Percentiles rank a stretch among this genome's conserved stretches.
These are phyloP conservation scores for Cyberlindnera lachancei DNA, from an alignment of 805 yeast species.

Conservation along the genomic window DNA sequence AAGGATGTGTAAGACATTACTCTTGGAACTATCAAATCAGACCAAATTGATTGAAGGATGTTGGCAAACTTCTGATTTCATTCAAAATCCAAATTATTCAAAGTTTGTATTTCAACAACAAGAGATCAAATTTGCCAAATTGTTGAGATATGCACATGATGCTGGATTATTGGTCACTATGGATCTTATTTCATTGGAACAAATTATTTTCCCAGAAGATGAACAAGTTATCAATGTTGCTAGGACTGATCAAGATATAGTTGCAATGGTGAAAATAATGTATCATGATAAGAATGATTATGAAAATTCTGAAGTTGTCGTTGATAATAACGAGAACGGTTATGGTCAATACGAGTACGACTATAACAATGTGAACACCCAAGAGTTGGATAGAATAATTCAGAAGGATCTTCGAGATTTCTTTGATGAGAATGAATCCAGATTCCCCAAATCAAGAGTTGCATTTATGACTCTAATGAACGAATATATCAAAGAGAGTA, in stretches of 20 bases:
- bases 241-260: constrained; percentile 29
- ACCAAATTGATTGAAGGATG: no score
- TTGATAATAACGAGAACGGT: background rate
- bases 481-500: constrained; percentile 12
- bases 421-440: constrained; percentile 5
- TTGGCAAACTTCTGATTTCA: no score
- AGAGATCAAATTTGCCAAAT: constrained; percentile 12
- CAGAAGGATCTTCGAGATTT: constrained; percentile 8
- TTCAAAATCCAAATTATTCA: no score
- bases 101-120: constrained; percentile 6
- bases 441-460: constrained; percentile 9
- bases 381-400: constrained; percentile 1
- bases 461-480: constrained; percentile 13
- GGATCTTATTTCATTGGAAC: constrained; percentile 18
- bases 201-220: constrained; percentile 29
- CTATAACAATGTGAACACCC: no score
- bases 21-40: no score
- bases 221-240: constrained; percentile 27
- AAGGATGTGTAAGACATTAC: no score
- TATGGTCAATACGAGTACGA: no score
- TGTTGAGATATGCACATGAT: constrained; percentile 8
- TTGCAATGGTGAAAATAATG: constrained; percentile 8
- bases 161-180: constrained; percentile 4
- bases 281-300: background rate
- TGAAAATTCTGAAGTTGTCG: background rate